These are phyloP conservation scores for Juglanconis juglandina DNA, from an alignment of 2,329 filamentous ascomycete genomes.

Conservation along the genomic window DNA sequence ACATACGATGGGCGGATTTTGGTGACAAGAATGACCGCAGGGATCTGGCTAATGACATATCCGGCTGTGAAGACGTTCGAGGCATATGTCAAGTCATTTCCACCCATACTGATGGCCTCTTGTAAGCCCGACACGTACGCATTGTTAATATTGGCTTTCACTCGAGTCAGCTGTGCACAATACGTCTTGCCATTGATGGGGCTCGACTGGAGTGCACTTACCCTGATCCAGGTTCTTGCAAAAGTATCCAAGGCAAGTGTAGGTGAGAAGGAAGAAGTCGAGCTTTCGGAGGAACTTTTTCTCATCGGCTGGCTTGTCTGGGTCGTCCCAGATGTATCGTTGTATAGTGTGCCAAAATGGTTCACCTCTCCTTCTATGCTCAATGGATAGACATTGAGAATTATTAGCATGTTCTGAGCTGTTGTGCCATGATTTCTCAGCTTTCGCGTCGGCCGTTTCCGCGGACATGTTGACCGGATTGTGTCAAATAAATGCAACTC, in stretches of 20 bases:
- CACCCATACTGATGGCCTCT: conserved; percentile 15
- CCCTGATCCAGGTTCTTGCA: conserved; percentile 16
- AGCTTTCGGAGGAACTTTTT: conserved; percentile 20
- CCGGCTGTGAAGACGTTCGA: conserved; percentile 17
- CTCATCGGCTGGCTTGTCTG: conserved; percentile 22
- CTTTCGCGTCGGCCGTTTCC: background rate
- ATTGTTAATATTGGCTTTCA: conserved; percentile 13
- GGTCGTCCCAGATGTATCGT: conserved; percentile 29
- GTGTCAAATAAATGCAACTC: too few relatives aligned
- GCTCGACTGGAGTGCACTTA: background rate
- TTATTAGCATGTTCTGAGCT: background rate
- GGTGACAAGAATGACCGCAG: conserved; percentile 16
- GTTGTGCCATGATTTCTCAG: background rate
- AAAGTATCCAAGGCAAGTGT: conserved; percentile 16
- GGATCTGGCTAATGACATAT: conserved; percentile 14
- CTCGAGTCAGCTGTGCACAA: background rate
- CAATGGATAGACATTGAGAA: background rate
- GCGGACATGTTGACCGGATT: background rate
- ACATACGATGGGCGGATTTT: conserved; percentile 15
- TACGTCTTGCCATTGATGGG: background rate
- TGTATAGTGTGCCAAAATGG: conserved; percentile 19
- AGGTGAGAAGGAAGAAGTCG: conserved; percentile 14
- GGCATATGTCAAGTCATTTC: conserved; percentile 13
- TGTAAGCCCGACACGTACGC: conserved; percentile 19
- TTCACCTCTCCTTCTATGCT: background rate